Base-by-base conservation (phyloP, 139 green algal species). In the Volvox reticuliferus region DNA sequence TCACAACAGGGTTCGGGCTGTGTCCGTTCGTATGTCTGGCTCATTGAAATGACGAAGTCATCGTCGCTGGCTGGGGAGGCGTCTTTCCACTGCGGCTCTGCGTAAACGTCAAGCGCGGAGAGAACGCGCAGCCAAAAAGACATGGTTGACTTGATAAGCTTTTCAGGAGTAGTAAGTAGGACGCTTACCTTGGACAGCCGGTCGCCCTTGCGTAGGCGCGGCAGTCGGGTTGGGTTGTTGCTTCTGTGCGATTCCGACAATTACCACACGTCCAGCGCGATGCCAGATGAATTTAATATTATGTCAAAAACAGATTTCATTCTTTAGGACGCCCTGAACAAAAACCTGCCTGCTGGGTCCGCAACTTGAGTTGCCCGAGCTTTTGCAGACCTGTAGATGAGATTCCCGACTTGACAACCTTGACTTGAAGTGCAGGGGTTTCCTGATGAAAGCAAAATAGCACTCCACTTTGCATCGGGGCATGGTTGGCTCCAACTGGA, bases 31-130 rank as follows among this genome's bases (percentile, higher is more conserved):
- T 89, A 89, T 13, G 85, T 89, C 44, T 89, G 85, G 71, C 85
- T 89, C 85, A 82, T 89, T 1, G 85, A 89, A 22, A 89, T 89
- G 37, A 89, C 32, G 30, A 89, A 89, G 20, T 82, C 85, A 33
- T 89, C 85, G 12, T 61, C 71, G 68, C 50, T 50, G 24, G 16
- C 26, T 0, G 73, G 33, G 26, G 36, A 78, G 13, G 22, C 44
- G 20, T 84, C 32, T 13, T 35, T 32, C 19, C 62, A 61, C 61
- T 61, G 61, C 61, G 82, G n/a, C 62, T 87, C 62, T 87, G 81
- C n/a, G 61, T 20, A 76, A 13, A n/a, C 61, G 2, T 62, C 19
- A 61, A 30, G 44, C 44, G 44, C 44, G 44, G 44, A 9, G 79
- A 18, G 21, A 12, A 73, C 26, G 12, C 50, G 12, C 22, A 61